Evolutionary conservation across 495 filamentous ascomycete genomes (phyloP), one percentile per base, ranked within the genome.

Genomic region (Neurospora tetraspora): DNA sequence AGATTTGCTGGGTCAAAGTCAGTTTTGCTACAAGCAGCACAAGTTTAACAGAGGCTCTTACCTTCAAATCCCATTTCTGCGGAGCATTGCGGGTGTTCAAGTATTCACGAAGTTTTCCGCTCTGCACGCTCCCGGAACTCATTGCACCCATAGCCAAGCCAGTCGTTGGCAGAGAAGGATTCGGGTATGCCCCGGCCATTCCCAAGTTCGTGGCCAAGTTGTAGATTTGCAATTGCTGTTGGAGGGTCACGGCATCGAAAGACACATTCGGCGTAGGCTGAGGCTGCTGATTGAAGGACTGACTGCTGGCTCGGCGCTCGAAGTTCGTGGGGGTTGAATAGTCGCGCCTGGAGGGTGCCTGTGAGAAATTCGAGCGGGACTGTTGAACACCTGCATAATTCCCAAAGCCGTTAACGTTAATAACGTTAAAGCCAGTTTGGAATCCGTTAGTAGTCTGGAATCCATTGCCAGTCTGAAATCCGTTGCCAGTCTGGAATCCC

Each of bases 21-120:
- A 75, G 68, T 39, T 39, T 39, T 31, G 40, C 18, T 16, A 4
- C 2, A 27, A 16, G 27, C 11, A 16, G 36, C 14, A 37, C 11
- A 70, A 39, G 45, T n/a, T n/a, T n/a, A 14, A 2, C 61, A 9
- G 39, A 37, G n/a, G 69, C 6, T 72, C 81, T 71, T 81, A 92
- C 91, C 86, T 94, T 96, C 3, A 98, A 84, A 77, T 97, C 94
- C 74, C 90, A 97, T 27, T 65, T 65, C 4, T 65, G 23, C 53
- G 14, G 53, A 3, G 31, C 53, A 36, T 91, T 95, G 80, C 86
- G 93, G 0, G 90, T 89, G 77, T 94, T 97, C 69, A 85, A 86
- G 75, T 90, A 91, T 6, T 87, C 84, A 12, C 91, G 88, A 80
- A 97, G 97, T 27, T 97, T 93, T 69, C 94, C 90, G 3, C 98